Evolutionary conservation across 257 asterid species (phyloP).

Genomic region (Coffea eugenioides): DNA sequence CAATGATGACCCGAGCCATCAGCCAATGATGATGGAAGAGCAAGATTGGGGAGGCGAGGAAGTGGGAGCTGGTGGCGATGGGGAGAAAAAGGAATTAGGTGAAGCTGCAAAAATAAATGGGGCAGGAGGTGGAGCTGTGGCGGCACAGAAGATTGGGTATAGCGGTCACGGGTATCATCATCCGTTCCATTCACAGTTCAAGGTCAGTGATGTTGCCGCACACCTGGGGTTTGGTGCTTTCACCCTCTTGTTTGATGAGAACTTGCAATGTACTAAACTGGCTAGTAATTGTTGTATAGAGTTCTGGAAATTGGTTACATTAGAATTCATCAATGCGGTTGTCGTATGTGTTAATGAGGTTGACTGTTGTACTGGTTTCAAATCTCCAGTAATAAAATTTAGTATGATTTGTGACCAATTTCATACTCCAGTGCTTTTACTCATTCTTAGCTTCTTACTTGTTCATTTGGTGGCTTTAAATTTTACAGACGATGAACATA

Average conservation of each 20-base stretch:
- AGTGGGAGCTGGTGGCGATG: conserved; percentile 51
- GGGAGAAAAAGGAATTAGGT: conserved; percentile 67
- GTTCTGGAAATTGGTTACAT: conserved; percentile 28
- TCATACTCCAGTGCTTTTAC: conserved; percentile 6
- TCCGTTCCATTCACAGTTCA: conserved; percentile 84
- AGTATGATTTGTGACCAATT: conserved; percentile 18
- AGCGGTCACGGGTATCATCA: conserved; percentile 65
- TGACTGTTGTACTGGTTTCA: conserved; percentile 42
- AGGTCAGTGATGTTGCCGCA: conserved; percentile 76
- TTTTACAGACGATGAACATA: background rate
- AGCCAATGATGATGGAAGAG: conserved; percentile 52
- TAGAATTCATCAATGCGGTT: conserved; percentile 25
- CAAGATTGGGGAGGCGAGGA: conserved; percentile 73
- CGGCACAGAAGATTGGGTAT: conserved; percentile 64
- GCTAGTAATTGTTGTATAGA: conserved; percentile 38
- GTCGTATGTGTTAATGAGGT: conserved; percentile 30
- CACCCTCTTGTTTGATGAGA: conserved; percentile 66
- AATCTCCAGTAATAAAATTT: conserved; percentile 32
- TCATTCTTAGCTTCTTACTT: background rate
- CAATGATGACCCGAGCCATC: conserved; percentile 56
- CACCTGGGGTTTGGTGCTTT: conserved; percentile 38
- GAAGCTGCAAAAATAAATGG: conserved; percentile 64
- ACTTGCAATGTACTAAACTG: conserved; percentile 44
- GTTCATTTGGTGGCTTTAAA: background rate
- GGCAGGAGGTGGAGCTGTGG: conserved; percentile 47